Evolutionary conservation across 306 rosid species (phyloP).

Genomic region (Elaeagnus macrophylla): DNA sequence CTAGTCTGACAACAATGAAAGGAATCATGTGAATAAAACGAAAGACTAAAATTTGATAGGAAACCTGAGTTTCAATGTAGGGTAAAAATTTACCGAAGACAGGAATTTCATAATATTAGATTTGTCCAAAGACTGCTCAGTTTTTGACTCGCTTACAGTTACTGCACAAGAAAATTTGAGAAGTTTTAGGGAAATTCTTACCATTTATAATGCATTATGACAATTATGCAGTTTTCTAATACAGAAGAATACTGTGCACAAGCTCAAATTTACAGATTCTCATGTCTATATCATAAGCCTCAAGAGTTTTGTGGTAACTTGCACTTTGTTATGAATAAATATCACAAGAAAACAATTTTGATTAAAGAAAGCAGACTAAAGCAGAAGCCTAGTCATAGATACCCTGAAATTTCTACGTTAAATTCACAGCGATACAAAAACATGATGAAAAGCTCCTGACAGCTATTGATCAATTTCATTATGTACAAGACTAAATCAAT

Average conservation of each 20-base stretch:
- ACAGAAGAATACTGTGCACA: not conserved
- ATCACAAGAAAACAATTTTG: not conserved
- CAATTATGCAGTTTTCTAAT: not conserved
- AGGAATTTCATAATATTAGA: constrained; percentile 30
- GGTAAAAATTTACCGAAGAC: constrained; percentile 32
- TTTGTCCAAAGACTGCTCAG: constrained; percentile 26
- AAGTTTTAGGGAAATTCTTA: constrained; percentile 10
- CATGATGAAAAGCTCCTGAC: too few relatives aligned
- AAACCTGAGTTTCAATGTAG: constrained; percentile 4
- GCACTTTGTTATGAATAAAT: not conserved
- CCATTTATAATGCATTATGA: not conserved
- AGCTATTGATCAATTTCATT: not conserved
- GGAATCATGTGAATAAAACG: constrained; percentile 15
- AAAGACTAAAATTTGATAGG: constrained; percentile 11
- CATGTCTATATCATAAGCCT: not conserved
- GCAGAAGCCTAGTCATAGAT: not conserved
- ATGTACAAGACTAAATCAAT: not conserved
- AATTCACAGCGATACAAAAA: not conserved
- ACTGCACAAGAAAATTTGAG: constrained; percentile 27
- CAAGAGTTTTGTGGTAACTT: not conserved
- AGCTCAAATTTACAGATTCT: not conserved
- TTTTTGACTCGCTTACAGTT: constrained; percentile 27
- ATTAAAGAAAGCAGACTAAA: not conserved
- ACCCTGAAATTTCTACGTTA: not conserved
- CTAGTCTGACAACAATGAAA: constrained; percentile 43